phyloP scores from a whole-genome alignment of 179 eudicot genomes.

The Beta lomatogona region DNA sequence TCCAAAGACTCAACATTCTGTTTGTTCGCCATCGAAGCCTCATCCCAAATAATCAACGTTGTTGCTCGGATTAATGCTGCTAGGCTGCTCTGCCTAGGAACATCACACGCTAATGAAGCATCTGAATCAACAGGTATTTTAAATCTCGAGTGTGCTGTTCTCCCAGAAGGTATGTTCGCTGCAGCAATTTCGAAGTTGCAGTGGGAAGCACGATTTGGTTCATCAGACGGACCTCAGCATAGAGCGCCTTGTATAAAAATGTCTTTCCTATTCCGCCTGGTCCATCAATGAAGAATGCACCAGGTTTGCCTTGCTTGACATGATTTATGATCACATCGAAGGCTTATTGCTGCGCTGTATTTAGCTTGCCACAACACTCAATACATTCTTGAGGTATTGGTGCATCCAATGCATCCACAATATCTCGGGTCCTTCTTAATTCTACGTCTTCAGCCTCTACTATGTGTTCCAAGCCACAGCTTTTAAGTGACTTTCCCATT shows the following conservation, averaged over 20 bases:
- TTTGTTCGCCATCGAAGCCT: neutral
- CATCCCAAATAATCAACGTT: neutral
- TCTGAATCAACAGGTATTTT: neutral
- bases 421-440: neutral
- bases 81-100: neutral
- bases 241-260: neutral
- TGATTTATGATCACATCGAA: neutral
- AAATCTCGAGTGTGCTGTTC: neutral
- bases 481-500: neutral
- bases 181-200: neutral
- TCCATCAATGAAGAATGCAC: neutral
- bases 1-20: neutral
- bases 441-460: neutral
- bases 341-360: neutral
- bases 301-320: neutral
- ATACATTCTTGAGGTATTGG: neutral
- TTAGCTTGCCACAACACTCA: neutral
- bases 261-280: neutral
- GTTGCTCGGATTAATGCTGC: neutral
- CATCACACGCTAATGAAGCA: neutral
- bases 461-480: neutral
- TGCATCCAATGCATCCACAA: constrained; percentile 5
- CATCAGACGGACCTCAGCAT: neutral
- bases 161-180: neutral
- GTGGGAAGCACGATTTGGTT: neutral